phyloP scores from a whole-genome alignment of 73 alveolate species.

The Effrenium voratum region DNA sequence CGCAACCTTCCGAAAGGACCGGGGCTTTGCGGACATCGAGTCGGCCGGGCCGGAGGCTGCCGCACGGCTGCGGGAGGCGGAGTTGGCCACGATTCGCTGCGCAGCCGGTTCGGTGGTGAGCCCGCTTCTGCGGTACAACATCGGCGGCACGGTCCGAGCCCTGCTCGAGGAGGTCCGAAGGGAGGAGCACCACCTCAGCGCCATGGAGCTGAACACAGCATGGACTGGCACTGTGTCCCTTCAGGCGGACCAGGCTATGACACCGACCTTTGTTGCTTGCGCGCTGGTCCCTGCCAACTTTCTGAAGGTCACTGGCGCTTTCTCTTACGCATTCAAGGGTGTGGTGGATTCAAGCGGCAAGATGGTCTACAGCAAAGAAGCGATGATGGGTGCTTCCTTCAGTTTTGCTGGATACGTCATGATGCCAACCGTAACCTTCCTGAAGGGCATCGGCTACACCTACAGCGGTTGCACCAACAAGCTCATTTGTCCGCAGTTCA shows the following conservation, averaged over 20 bases:
- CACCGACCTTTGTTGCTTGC: neutral
- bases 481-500: neutral
- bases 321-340: neutral
- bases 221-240: neutral
- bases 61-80: neutral
- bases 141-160: neutral
- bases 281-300: neutral
- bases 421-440: neutral
- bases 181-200: neutral
- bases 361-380: neutral
- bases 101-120: neutral
- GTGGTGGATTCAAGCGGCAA: neutral
- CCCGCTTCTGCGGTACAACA: neutral
- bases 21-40: neutral
- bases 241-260: neutral
- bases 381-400: neutral
- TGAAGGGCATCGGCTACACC: constrained; percentile 1
- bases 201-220: neutral
- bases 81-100: neutral
- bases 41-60: neutral
- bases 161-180: neutral
- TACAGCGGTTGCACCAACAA: neutral
- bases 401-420: neutral
- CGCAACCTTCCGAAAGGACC: neutral
- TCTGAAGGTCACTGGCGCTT: neutral